Base-by-base conservation (phyloP, 441 rosid genomes). In the Brassica hybrid region DNA sequence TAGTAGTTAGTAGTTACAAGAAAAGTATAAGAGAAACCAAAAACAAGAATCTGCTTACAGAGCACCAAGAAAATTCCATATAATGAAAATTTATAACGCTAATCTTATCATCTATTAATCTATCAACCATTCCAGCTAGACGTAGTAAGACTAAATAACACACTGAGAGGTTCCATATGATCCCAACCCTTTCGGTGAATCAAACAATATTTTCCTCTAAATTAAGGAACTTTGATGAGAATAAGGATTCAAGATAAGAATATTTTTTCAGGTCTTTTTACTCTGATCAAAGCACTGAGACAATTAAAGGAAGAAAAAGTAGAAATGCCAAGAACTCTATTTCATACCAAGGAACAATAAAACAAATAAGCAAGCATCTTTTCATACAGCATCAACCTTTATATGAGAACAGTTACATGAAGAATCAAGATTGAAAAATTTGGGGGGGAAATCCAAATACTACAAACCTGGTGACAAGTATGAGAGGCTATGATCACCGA, bases 401-500 rank as follows among this genome's bases (percentile, higher is more conserved):
- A 9, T 18, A 43, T 27, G 7, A 8, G 9, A 25, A 27, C 36
- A 6, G 1, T 2, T 12, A 23, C 17, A 60, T 4, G 27, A 19
- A 52, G 11, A 41, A 48, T 65, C 50, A 69, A 69, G 17, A 19
- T 2, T 21, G 19, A 14, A 50, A 67, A 45, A 16, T 8, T 8
- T 62, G 30, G 45, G 54, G 11, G 45, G 54, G 11, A 56, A 58
- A 41, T 19, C 3, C 1, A n/a, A 65, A 58, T 32, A 14, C 12
- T 2, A 68, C 71, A n/a, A 68, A 79, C 82, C 82, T 41, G 48
- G 32, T 62, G 36, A 56, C 54, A 58, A 64, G 14, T 56, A 38
- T 63, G 36, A 68, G 19, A 56, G 64, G 32, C 41, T 52, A 73
- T 65, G 54, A 56, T 67, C 14, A 73, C 10, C 25, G 59, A 76